Evolutionary conservation across 257 asterid species (phyloP).

Genomic region (Ilex asprella): DNA sequence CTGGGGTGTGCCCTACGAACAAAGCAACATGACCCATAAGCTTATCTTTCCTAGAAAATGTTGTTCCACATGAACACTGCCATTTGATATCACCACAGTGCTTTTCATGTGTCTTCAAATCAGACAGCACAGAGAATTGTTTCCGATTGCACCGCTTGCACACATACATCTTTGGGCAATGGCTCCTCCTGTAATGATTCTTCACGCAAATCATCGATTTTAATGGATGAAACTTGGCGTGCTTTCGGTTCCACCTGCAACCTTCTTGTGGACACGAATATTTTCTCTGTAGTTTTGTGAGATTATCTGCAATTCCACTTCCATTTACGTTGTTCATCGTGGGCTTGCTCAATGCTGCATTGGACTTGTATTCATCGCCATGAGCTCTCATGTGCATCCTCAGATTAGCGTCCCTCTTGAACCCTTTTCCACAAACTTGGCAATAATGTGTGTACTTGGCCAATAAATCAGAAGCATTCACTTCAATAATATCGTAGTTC

Average conservation of each 20-base stretch:
- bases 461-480: constrained; percentile 58
- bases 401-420: constrained; percentile 78
- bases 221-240: constrained; percentile 62
- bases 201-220: constrained; percentile 76
- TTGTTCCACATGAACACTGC: constrained; percentile 77
- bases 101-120: constrained; percentile 72
- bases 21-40: constrained; percentile 64
- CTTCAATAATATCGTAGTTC: constrained; percentile 47
- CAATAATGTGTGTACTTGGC: constrained; percentile 83
- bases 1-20: constrained; percentile 66
- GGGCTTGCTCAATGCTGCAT: constrained; percentile 63
- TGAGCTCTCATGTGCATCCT: constrained; percentile 94
- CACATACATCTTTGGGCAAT: constrained; percentile 76
- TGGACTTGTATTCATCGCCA: constrained; percentile 73
- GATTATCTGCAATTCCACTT: constrained; percentile 5
- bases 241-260: constrained; percentile 67
- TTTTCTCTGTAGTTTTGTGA: constrained; percentile 18
- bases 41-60: constrained; percentile 77
- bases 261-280: constrained; percentile 88
- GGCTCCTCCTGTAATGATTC: constrained; percentile 81
- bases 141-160: constrained; percentile 62
- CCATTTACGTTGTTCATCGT: constrained; percentile 12
- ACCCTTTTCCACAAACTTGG: constrained; percentile 75
- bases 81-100: constrained; percentile 75
- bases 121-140: constrained; percentile 70